These are phyloP conservation scores for Microbotryomycetes sp. DNA, from an alignment of 1,284 basidiomycete genomes.

Conservation along the genomic window DNA sequence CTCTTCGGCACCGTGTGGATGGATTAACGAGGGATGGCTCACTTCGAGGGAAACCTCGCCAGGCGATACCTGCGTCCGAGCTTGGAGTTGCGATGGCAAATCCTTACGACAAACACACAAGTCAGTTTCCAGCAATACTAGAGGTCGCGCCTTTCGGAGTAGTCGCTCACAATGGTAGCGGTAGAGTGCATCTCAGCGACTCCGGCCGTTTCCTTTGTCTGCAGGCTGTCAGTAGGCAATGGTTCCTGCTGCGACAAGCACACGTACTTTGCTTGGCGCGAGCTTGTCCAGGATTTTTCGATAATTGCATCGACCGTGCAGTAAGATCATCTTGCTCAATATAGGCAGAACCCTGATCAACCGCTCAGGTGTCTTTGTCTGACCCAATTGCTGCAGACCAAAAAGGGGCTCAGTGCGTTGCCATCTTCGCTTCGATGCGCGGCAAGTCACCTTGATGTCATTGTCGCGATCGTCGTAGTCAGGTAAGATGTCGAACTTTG, in stretches of 20 bases:
- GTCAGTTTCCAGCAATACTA: not conserved
- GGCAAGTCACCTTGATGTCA: conserved; percentile 56
- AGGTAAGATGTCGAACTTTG: conserved; percentile 40
- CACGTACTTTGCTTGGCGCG: conserved; percentile 64
- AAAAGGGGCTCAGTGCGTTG: not conserved
- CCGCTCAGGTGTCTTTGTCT: conserved; percentile 62
- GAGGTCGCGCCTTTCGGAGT: too few species aligned
- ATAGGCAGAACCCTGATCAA: conserved; percentile 52
- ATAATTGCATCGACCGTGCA: conserved; percentile 65
- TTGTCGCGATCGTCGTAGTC: conserved; percentile 58
- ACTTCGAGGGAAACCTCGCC: conserved; percentile 22
- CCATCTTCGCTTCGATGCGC: not conserved
- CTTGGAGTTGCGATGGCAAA: conserved; percentile 12
- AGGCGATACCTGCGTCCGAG: conserved; percentile 8
- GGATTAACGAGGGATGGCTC: conserved; percentile 32
- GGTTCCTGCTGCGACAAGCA: not conserved
- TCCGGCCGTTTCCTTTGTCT: not conserved
- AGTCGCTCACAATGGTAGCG: not conserved
- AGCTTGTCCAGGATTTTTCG: conserved; percentile 54
- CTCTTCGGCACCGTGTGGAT: conserved; percentile 46
- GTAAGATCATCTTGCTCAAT: conserved; percentile 57
- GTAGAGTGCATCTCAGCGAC: not conserved
- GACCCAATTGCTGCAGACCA: not conserved
- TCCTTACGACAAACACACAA: conserved; percentile 6
- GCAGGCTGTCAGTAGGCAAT: not conserved